Conservation (phyloP, 352 stramenopile species). For the Phytophthora capsici region DNA sequence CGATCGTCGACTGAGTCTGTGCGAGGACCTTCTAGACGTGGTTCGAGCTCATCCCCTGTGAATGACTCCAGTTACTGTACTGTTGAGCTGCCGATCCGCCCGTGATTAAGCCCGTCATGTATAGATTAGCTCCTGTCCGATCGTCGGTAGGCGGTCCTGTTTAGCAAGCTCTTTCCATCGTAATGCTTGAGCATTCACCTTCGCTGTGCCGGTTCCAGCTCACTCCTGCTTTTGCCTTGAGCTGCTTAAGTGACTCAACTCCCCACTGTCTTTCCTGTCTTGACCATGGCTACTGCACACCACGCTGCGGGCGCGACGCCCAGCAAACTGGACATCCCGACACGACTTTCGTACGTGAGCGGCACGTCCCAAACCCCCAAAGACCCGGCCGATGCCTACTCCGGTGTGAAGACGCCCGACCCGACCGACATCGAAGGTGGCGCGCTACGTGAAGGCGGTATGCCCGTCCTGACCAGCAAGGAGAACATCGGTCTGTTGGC, state of each 20-base stretch:
- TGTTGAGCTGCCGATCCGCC: neutral
- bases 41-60: slow-evolving; percentile 19
- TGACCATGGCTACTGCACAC: slow-evolving; percentile 30
- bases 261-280: neutral
- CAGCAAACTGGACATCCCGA: slow-evolving; percentile 40
- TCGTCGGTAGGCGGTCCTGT: slow-evolving; percentile 3
- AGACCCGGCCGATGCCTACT: slow-evolving; percentile 32
- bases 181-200: neutral
- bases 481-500: slow-evolving; percentile 52
- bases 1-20: slow-evolving; percentile 13
- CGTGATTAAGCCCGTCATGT: neutral
- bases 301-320: slow-evolving; percentile 26
- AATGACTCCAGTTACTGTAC: slow-evolving; percentile 18
- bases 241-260: slow-evolving; percentile 15
- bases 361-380: slow-evolving; percentile 23
- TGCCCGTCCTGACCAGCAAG: slow-evolving; percentile 42
- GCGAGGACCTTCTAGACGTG: slow-evolving; percentile 1
- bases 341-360: slow-evolving; percentile 51
- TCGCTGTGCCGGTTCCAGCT: slow-evolving; percentile 5
- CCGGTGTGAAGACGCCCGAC: slow-evolving; percentile 34
- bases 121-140: slow-evolving; percentile 13
- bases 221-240: slow-evolving; percentile 31
- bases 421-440: slow-evolving; percentile 41
- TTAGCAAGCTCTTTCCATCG: slow-evolving; percentile 18
- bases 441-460: slow-evolving; percentile 44